These are phyloP conservation scores for Apophysomyces elegans DNA, from an alignment of 371 early-diverging fungal genomes.

Conservation along the genomic window DNA sequence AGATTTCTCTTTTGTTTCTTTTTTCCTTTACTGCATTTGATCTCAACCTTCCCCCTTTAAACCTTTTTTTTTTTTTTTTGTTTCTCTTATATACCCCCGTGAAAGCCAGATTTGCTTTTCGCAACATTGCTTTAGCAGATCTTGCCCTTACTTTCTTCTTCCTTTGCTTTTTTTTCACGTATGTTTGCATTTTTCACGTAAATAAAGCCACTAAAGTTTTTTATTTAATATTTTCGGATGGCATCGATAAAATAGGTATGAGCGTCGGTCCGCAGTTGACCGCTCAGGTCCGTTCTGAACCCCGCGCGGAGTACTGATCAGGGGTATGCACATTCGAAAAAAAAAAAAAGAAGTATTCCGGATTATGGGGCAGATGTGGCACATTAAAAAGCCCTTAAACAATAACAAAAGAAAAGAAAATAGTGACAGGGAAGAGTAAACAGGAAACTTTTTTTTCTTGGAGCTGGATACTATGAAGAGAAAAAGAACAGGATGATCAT, in stretches of 20 bases:
- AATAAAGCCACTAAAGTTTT: slow-evolving; percentile 4
- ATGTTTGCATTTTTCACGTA: slow-evolving; percentile 6
- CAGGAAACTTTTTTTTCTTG: no score
- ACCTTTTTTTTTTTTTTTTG: no score
- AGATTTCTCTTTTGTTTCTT: background rate
- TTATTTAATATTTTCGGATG: background rate
- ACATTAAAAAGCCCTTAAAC: no score
- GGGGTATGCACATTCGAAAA: background rate
- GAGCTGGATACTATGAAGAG: background rate
- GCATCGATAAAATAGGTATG: background rate
- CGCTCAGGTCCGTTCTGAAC: slow-evolving; percentile 10
- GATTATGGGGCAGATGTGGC: no score
- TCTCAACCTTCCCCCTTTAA: background rate
- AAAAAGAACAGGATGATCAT: background rate
- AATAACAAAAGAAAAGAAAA: no score
- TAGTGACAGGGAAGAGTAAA: no score
- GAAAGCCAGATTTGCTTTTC: background rate
- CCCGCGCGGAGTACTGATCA: slow-evolving; percentile 4
- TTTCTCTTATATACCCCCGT: background rate
- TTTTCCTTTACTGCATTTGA: slow-evolving; percentile 10
- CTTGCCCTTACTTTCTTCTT: slow-evolving; percentile 10
- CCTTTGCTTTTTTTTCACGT: background rate
- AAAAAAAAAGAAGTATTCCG: no score
- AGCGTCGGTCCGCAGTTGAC: background rate
- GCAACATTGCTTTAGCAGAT: background rate